These are phyloP conservation scores for Alternaria ventricosa DNA, from an alignment of 2,329 filamentous ascomycete species.

Conservation along the genomic window DNA sequence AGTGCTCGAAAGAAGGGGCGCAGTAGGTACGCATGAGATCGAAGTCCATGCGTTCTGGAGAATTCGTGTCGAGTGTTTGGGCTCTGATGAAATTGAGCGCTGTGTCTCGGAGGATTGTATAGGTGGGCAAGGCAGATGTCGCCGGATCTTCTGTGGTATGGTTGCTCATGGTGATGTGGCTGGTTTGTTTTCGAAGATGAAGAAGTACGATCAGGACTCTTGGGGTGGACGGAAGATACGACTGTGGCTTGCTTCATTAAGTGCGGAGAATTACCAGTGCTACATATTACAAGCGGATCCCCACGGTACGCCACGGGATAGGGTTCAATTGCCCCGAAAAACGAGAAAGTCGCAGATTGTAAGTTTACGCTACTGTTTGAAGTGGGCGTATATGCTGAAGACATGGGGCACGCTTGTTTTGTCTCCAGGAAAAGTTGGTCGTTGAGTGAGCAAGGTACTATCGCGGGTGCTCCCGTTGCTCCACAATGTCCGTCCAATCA, in stretches of 20 bases:
- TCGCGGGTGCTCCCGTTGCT: background rate
- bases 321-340: background rate
- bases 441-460: background rate
- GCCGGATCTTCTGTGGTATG: background rate
- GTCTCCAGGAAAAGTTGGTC: background rate
- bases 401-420: background rate
- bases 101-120: slow-evolving; percentile 21
- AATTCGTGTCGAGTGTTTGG: slow-evolving; percentile 4
- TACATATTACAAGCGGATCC: background rate
- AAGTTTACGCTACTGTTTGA: background rate
- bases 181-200: background rate
- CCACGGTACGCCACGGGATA: background rate
- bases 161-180: background rate
- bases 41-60: slow-evolving; percentile 17
- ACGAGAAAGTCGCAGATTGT: background rate
- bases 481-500: background rate
- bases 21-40: slow-evolving; percentile 23
- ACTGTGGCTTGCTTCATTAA: background rate
- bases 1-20: slow-evolving; percentile 25
- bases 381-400: background rate
- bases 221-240: background rate
- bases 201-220: background rate
- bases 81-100: slow-evolving; percentile 25
- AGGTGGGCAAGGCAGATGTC: slow-evolving; percentile 6
- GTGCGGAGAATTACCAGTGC: background rate